Evolutionary conservation across 1,139 yeast genomes (phyloP).

Genomic region (Zygotorulaspora mrakii): DNA sequence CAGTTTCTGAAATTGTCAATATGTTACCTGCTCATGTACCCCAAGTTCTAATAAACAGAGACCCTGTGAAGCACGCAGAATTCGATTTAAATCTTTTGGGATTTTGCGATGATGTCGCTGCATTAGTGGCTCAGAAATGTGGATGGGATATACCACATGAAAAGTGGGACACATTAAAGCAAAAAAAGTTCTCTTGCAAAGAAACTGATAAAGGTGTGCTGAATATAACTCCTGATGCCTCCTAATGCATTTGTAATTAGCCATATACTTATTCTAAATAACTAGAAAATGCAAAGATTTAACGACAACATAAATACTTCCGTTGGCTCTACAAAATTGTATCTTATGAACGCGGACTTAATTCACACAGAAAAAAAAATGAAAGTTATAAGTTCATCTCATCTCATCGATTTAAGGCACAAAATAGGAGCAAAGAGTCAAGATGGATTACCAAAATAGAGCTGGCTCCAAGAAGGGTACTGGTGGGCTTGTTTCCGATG

Average conservation of each 20-base stretch:
- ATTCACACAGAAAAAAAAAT: neutral
- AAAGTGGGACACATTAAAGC: constrained; percentile 34
- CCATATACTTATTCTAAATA: neutral
- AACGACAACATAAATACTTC: too few species aligned
- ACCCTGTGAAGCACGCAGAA: constrained; percentile 71
- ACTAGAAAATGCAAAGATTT: neutral
- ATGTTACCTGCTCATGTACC: constrained; percentile 68
- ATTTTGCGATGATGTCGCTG: constrained; percentile 82
- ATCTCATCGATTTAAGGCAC: neutral
- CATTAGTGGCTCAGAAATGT: constrained; percentile 55
- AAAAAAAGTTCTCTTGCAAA: constrained; percentile 24
- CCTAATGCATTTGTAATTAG: constrained; percentile 5
- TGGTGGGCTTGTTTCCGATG: constrained; percentile 62
- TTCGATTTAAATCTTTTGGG: constrained; percentile 83
- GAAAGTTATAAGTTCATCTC: too few species aligned
- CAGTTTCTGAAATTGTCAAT: constrained; percentile 91
- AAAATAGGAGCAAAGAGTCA: neutral
- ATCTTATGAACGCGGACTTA: too few species aligned
- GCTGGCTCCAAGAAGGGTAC: constrained; percentile 48
- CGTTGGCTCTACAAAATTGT: too few species aligned
- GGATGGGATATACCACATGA: constrained; percentile 69
- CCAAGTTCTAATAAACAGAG: constrained; percentile 77
- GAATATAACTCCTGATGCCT: constrained; percentile 9
- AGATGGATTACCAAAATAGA: constrained; percentile 45
- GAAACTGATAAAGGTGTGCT: constrained; percentile 34